Conservation (phyloP, 2,329 filamentous ascomycete genomes). For the Apiospora kogelbergensis region DNA sequence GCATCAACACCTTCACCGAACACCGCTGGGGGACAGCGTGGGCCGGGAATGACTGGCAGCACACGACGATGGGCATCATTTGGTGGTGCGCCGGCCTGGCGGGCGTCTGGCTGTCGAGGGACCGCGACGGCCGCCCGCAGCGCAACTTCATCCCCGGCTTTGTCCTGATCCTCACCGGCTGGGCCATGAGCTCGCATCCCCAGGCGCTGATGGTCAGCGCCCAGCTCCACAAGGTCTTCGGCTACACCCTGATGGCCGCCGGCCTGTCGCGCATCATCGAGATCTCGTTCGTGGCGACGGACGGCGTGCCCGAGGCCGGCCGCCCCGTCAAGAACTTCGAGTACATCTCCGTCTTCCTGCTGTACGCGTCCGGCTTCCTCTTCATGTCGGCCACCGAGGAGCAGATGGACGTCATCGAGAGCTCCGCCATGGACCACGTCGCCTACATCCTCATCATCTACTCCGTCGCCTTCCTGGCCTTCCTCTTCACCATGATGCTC, state of each 20-base stretch:
- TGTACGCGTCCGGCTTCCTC: conserved; percentile 89
- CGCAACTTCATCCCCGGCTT: conserved; percentile 91
- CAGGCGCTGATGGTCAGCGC: conserved; percentile 82
- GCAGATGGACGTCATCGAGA: conserved; percentile 78
- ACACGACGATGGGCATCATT: conserved; percentile 98
- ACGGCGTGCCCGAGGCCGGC: conserved; percentile 68
- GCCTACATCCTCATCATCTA: conserved; percentile 91
- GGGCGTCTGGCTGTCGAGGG: conserved; percentile 88
- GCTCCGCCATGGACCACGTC: conserved; percentile 79
- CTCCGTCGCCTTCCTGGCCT: conserved; percentile 85
- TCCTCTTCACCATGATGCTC: conserved; percentile 87
- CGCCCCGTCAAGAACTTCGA: conserved; percentile 70
- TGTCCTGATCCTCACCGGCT: conserved; percentile 89
- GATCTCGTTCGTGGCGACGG: conserved; percentile 81
- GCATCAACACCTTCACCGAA: conserved; percentile 97
- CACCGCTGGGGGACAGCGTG: conserved; percentile 89
- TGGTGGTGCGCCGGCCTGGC: conserved; percentile 96
- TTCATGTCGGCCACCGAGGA: conserved; percentile 98
- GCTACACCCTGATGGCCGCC: conserved; percentile 91
- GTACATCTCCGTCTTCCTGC: conserved; percentile 69
- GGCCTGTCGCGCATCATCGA: conserved; percentile 85
- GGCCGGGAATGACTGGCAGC: conserved; percentile 93
- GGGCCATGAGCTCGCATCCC: conserved; percentile 91
- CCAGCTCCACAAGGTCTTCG: conserved; percentile 86
- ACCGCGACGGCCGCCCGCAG: conserved; percentile 80